Evolutionary conservation across 2,329 filamentous ascomycete genomes (phyloP), one percentile per base, ranked within the genome.

Genomic region (Botrytis byssoidea): DNA sequence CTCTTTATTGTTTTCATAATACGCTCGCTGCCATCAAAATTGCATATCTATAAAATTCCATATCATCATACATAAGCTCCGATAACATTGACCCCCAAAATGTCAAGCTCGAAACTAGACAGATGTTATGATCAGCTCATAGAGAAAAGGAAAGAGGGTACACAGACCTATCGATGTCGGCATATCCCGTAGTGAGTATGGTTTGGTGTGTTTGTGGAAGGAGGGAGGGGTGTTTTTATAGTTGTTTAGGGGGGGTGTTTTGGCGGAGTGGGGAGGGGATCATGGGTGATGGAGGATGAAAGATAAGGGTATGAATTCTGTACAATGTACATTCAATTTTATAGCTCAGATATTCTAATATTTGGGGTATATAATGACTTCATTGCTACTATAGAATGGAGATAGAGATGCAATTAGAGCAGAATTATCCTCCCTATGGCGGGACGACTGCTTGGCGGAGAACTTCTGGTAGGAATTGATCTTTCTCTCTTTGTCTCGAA

Each of bases 261-360:
- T 46, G 44, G 7, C 18, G 0, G 20, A 46, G 18, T n/a, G 3
- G 22, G 44, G 20, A 5, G 2, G 46, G 46, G 6, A 9, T 48
- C 1, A 22, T 20, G 20, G 22, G 46, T 25, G 9, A 51, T 51
- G 32, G 32, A 32, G 22, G 2, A 48, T 12, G 46, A 48, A 4
- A 55, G 25, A 16, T 55, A 0, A n/a, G 3, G 25, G 2, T 55
- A 6, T 7, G 1, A 5, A 14, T 7, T 55, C 0, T n/a, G 51
- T 18, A 55, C 14, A 29, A 0, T n/a, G 48, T 16, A 55, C 14
- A 29, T 29, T 6, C 6, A 29, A 29, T 29, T 4, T 0, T 16
- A 8, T 55, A 12, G 12, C 12, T 3, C 9, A 14, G 3, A 8
- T 0, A 3, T 29, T 1, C 16, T 16, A 3, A 14, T 7, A 7